A percentile compares a stretch with the other conserved stretches of the same genome.
phyloP scores from a whole-genome alignment of 495 filamentous ascomycete species.

The Platismatia glauca region DNA sequence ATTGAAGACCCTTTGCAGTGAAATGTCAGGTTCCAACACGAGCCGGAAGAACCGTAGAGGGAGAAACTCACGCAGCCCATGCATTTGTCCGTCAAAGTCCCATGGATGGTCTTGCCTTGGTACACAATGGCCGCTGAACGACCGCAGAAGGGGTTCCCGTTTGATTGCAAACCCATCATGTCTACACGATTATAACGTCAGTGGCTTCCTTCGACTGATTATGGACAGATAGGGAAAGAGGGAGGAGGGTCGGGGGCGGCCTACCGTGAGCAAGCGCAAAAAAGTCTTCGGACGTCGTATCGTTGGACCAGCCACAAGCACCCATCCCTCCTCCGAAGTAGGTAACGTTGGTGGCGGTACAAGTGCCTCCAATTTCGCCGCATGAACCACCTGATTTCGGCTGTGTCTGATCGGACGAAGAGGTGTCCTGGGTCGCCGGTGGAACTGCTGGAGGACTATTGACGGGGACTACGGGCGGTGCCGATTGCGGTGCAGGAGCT shows the following conservation, averaged over 20 bases:
- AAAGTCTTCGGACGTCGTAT: constrained; percentile 35
- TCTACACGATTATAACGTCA: constrained; percentile 11
- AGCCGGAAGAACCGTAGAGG: not conserved
- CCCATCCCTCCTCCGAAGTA: constrained; percentile 40
- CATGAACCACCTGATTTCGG: constrained; percentile 24
- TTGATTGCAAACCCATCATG: constrained; percentile 46
- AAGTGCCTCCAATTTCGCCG: constrained; percentile 27
- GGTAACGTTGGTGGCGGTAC: constrained; percentile 37
- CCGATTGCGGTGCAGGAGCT: constrained; percentile 8
- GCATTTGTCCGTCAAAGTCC: constrained; percentile 65
- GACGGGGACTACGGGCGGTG: not conserved
- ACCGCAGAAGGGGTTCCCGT: constrained; percentile 54
- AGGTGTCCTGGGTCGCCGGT: constrained; percentile 3
- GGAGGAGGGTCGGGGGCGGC: not conserved
- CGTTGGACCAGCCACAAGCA: constrained; percentile 39
- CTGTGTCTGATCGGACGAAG: constrained; percentile 11
- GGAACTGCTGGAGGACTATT: not conserved
- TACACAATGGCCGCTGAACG: constrained; percentile 53
- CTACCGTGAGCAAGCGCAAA: constrained; percentile 35
- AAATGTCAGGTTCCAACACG: not conserved
- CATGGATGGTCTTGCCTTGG: constrained; percentile 45
- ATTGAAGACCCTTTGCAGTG: constrained; percentile 20
- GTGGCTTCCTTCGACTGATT: not conserved
- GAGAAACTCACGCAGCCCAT: constrained; percentile 45
- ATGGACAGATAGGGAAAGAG: not conserved